Evolutionary conservation across 2,329 filamentous ascomycete species (phyloP).

Genomic region (Lachnellula subtilissima): DNA sequence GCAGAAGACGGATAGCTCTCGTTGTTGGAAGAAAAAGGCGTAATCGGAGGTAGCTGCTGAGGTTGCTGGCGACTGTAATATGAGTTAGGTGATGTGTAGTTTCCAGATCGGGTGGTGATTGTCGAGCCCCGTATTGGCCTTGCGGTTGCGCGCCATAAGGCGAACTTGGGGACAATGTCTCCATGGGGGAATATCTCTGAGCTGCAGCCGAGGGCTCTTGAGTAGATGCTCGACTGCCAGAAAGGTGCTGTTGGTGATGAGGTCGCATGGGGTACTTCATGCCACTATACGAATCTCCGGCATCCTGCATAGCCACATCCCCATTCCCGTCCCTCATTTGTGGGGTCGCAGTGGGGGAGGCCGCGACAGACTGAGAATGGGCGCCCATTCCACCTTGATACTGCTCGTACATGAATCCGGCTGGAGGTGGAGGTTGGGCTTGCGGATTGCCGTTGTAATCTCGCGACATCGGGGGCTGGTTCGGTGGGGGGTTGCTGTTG

Average conservation of each 20-base stretch:
- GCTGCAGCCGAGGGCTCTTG: constrained; percentile 77
- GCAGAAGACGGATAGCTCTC: constrained; percentile 69
- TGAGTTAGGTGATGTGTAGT: constrained; percentile 53
- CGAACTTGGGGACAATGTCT: constrained; percentile 73
- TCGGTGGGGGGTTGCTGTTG: constrained; percentile 46
- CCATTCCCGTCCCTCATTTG: constrained; percentile 67
- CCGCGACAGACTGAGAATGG: constrained; percentile 48
- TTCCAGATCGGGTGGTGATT: constrained; percentile 69
- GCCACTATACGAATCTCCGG: constrained; percentile 73
- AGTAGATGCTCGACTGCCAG: constrained; percentile 50
- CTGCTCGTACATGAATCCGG: constrained; percentile 63
- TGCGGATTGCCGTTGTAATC: constrained; percentile 38
- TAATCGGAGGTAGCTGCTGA: constrained; percentile 71
- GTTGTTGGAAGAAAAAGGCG: constrained; percentile 61
- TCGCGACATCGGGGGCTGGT: constrained; percentile 43
- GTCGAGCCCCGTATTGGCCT: constrained; percentile 50
- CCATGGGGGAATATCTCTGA: constrained; percentile 95
- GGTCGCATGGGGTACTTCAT: constrained; percentile 82
- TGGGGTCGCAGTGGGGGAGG: constrained; percentile 53
- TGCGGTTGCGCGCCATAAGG: constrained; percentile 64
- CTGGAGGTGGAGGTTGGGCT: constrained; percentile 42
- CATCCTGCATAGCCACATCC: constrained; percentile 83
- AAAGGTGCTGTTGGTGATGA: constrained; percentile 69
- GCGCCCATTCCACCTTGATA: constrained; percentile 49
- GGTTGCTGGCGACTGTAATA: constrained; percentile 47